Base-by-base conservation (phyloP, 371 early-diverging fungal species). In the Rhizopus delemar region DNA sequence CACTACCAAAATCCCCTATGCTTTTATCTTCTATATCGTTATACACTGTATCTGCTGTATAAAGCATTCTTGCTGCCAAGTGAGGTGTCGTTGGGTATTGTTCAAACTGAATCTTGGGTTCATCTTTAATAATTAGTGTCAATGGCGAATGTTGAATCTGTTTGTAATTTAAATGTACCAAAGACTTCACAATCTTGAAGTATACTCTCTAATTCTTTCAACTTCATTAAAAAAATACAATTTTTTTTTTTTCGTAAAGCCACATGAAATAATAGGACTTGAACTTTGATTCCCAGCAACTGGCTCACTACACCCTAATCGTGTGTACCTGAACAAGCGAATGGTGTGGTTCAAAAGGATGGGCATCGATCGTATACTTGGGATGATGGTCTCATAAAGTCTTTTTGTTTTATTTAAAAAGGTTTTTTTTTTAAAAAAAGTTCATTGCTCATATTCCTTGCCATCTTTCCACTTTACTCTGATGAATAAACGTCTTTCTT, bases 11-110 rank as follows among this genome's bases (percentile, higher is more conserved):
- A 70, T 93, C 94, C 2, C 82, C 89, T 3, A 93, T 81, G 0
- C 82, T 75, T 70, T 85, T 85, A 65, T 84, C 84, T 51, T 84
- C 87, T 64, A 93, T 90, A 67, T 93, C 94, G 35, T 84, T 87
- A 48, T 83, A 92, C 7, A 82, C 77, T 5, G 84, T 78, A 59
- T 88, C 90, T 3, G 93, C 93, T 0, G 92, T 93, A 63, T 89
- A 92, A 12, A 93, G 74, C 80, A 93, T 87, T 35, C 90, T 77
- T 9, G 93, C 84, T 3, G 93, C 93, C 35, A 92, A 75, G 62
- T 93, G 94, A 46, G 94, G 82, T 3, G 91, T 87, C 2, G 94
- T 93, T 2, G 92, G 90, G 60, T 93, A 93, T 66, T 93, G 94
- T 68, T 93, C 94, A 57, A 84, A 82, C 41, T 90, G 85, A 55